Percentiles rank a stretch among this genome's conserved stretches.
Evolutionary conservation across 192 early-diverging fungal genomes (phyloP).

Genomic region (Backusella circina): DNA sequence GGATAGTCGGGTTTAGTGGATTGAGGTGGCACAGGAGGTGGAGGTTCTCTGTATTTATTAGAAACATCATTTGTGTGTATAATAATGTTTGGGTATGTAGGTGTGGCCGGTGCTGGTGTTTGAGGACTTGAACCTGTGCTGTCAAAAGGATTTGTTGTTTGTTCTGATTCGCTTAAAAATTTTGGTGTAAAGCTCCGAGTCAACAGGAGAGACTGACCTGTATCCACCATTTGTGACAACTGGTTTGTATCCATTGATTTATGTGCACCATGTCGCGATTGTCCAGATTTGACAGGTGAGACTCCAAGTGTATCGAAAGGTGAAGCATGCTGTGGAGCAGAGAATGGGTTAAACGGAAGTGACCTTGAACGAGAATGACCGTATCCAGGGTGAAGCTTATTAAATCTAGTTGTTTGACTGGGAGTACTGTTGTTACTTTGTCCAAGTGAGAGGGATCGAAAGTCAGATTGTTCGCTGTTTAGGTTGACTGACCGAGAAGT

Average conservation of each 20-base stretch:
- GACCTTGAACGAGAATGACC: not conserved
- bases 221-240: not conserved
- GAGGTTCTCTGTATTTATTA: not conserved
- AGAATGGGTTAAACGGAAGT: not conserved
- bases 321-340: not conserved
- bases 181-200: not conserved
- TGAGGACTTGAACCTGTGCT: not conserved
- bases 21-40: not conserved
- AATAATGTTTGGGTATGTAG: not conserved
- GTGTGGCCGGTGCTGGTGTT: not conserved
- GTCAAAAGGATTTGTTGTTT: not conserved
- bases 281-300: not conserved
- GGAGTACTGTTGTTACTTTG: not conserved
- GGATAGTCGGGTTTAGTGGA: not conserved
- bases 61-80: not conserved
- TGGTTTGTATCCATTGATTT: not conserved
- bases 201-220: not conserved
- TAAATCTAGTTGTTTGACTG: not conserved
- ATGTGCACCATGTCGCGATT: not conserved
- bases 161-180: not conserved
- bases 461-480: not conserved
- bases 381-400: not conserved
- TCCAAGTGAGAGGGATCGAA: not conserved
- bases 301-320: not conserved
- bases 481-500: not conserved